Evolutionary conservation across 2,329 filamentous ascomycete genomes (phyloP).

Genomic region (Diplodia scrobiculata): DNA sequence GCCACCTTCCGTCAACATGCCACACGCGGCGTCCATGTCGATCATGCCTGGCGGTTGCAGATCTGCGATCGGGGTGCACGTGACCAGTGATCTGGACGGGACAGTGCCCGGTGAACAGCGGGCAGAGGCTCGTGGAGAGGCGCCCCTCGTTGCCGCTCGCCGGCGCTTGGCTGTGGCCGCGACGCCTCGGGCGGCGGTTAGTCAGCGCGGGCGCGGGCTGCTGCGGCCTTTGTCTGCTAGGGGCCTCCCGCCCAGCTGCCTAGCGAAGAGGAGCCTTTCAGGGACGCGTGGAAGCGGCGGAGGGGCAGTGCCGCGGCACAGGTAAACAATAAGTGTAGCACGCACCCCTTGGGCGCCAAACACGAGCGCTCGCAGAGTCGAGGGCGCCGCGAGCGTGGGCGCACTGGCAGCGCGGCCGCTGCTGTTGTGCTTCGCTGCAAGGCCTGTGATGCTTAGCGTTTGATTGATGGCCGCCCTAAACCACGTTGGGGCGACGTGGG

Average conservation of each 20-base stretch:
- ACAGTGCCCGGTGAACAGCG: neutral
- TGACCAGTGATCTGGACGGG: conserved; percentile 13
- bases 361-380: neutral
- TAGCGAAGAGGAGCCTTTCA: conserved; percentile 24
- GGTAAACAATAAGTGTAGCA: conserved; percentile 13
- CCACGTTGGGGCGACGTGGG: conserved; percentile 26
- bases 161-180: conserved; percentile 1
- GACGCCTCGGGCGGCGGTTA: conserved; percentile 14
- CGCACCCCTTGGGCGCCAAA: conserved; percentile 22
- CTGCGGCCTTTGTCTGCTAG: conserved; percentile 13
- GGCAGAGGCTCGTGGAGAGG: neutral
- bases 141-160: conserved; percentile 5
- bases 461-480: conserved; percentile 23
- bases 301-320: conserved; percentile 18
- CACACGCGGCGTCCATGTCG: conserved; percentile 7
- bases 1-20: conserved; percentile 14
- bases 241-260: conserved; percentile 9
- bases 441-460: conserved; percentile 26
- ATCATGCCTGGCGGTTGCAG: neutral
- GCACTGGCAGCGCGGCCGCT: conserved; percentile 7
- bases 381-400: conserved; percentile 20
- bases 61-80: conserved; percentile 22
- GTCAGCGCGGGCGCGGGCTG: conserved; percentile 22
- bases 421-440: conserved; percentile 12
- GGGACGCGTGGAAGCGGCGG: conserved; percentile 26